Evolutionary conservation across 768 basidiomycete genomes (phyloP).

Genomic region (Boletus patriciae): DNA sequence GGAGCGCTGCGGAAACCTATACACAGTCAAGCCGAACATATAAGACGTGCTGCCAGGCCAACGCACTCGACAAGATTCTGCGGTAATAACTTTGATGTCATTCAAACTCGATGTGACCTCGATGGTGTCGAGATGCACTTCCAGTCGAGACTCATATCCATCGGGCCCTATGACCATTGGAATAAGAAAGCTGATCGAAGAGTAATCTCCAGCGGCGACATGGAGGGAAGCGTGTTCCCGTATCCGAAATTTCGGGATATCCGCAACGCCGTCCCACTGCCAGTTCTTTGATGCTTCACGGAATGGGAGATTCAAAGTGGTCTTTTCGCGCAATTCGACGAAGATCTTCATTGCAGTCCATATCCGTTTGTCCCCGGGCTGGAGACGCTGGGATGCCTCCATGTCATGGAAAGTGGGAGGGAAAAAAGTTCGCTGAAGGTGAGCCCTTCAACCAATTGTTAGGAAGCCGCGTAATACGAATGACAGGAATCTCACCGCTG

Average conservation of each 20-base stretch:
- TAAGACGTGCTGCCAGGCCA: constrained; percentile 12
- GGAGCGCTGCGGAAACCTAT: constrained; percentile 71
- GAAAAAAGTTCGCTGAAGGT: constrained; percentile 81
- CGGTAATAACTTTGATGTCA: constrained; percentile 73
- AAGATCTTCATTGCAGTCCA: constrained; percentile 84
- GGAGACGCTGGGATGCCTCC: constrained; percentile 54
- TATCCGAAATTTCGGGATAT: constrained; percentile 50
- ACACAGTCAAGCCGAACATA: constrained; percentile 2
- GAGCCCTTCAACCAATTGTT: constrained; percentile 44
- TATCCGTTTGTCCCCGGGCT: constrained; percentile 75
- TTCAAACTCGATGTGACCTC: constrained; percentile 83
- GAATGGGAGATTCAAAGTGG: constrained; percentile 82
- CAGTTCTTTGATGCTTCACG: constrained; percentile 96
- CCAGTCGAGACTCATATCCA: constrained; percentile 79
- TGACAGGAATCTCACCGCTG: constrained; percentile 58
- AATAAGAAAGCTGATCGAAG: constrained; percentile 81
- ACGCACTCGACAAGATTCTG: constrained; percentile 75
- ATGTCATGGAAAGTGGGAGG: constrained; percentile 73
- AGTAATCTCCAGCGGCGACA: constrained; percentile 72
- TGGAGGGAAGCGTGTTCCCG: constrained; percentile 74
- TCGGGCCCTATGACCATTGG: constrained; percentile 72
- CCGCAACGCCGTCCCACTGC: constrained; percentile 76
- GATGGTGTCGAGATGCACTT: constrained; percentile 81
- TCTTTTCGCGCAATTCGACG: constrained; percentile 75
- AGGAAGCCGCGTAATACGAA: not conserved